These are phyloP conservation scores for Rhazya stricta DNA, from an alignment of 257 asterid species.

Conservation along the genomic window DNA sequence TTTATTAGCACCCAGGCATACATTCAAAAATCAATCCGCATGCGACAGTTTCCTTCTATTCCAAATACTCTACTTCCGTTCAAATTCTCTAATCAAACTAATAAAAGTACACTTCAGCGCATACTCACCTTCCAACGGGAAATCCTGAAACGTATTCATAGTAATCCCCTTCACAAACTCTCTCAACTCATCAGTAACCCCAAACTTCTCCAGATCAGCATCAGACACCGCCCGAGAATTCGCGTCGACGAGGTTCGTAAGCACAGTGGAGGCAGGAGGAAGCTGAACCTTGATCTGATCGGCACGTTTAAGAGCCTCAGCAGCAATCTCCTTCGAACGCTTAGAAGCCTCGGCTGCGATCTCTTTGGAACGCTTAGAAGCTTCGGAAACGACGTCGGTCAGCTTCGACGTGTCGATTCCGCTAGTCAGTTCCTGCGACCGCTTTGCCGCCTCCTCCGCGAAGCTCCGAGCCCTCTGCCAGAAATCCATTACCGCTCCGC, in stretches of 20 bases:
- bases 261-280: slow-evolving; percentile 46
- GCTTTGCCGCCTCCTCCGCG: slow-evolving; percentile 88
- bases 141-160: slow-evolving; percentile 59
- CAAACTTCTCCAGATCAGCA: slow-evolving; percentile 62
- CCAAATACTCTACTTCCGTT: neutral
- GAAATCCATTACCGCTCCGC: slow-evolving; percentile 50
- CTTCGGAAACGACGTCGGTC: slow-evolving; percentile 77
- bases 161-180: slow-evolving; percentile 74
- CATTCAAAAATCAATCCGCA: neutral
- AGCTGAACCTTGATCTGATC: slow-evolving; percentile 88
- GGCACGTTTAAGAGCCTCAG: slow-evolving; percentile 77
- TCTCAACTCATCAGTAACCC: slow-evolving; percentile 76
- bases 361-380: slow-evolving; percentile 64
- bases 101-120: slow-evolving; percentile 10
- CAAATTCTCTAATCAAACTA: neutral
- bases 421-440: slow-evolving; percentile 65
- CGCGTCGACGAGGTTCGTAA: slow-evolving; percentile 52
- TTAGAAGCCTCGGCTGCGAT: slow-evolving; percentile 53
- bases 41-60: neutral
- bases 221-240: slow-evolving; percentile 18
- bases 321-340: slow-evolving; percentile 33
- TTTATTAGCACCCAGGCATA: neutral
- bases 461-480: slow-evolving; percentile 78
- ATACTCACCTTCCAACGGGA: slow-evolving; percentile 65
- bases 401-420: slow-evolving; percentile 54